Base-by-base conservation (phyloP, 1,139 yeast species). In the Pichia sp. region DNA sequence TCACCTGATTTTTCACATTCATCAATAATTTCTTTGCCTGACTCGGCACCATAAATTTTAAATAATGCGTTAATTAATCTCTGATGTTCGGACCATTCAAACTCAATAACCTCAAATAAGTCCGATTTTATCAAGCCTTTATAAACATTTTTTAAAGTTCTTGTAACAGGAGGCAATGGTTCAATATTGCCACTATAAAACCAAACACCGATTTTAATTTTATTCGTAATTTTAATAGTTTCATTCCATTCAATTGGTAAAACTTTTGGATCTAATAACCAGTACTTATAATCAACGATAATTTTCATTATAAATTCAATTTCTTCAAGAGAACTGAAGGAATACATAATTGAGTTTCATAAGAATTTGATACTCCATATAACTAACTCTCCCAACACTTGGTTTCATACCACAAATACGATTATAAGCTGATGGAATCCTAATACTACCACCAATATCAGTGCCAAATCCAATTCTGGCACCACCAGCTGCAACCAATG, bases 361-460 rank as follows among this genome's bases (percentile, higher is more conserved):
- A 74, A 0, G 87, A 80, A 38, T 84, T 78, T 45, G 80, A 70
- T 19, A 73, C 70, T 49, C 73, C 58, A 73, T 68, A 52, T 77
- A 75, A 3, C 87, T 81, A 29, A 81, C 67, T 62, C 82, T 68
- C 1, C 70, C 70, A 16, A 69, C 59, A 3, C 81, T 72, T 6
- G 84, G 81, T 57, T 77, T 74, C 51, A 81, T 60, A 0, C 81
- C 85, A 62, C 72, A 81, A 4, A 79, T 60, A 0, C 83, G 84
- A 48, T 77, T 74, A 55, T 75, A 75, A 13, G 76, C 71, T 4
- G 84, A 77, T 3, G 87, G 87, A 52, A 73, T 72, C 51, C 87
- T 68, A 49, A 82, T 79, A 33, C 80, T 73, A 7, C 87, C 87
- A 16, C 86, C 87, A 58, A 83, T 79, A 64, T 83, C 87, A 18